Base-by-base conservation (phyloP, 1,284 basidiomycete genomes). In the Irpex sp. region DNA sequence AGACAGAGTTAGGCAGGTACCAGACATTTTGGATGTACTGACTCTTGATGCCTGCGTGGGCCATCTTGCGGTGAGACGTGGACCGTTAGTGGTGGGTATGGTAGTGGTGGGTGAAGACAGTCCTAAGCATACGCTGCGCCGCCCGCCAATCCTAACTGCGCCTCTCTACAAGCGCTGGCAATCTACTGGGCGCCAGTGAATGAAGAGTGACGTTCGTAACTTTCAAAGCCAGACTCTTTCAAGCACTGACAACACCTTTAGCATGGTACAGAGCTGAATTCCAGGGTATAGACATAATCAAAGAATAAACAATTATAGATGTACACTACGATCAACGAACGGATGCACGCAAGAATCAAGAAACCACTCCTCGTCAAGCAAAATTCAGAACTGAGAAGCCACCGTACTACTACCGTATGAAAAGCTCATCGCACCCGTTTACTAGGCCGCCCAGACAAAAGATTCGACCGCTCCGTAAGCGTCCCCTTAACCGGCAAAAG, bases 391-490 rank as follows among this genome's bases (percentile, higher is more conserved):
- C n/a, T n/a, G n/a, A n/a, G n/a, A n/a, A n/a, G n/a, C n/a, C n/a
- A n/a, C n/a, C n/a, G n/a, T n/a, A n/a, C n/a, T n/a, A n/a, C n/a
- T n/a, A n/a, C n/a, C n/a, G n/a, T n/a, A n/a, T n/a, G n/a, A n/a
- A n/a, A n/a, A n/a, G n/a, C n/a, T n/a, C 62, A 74, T 65, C 69
- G 66, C 11, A 66, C 63, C 11, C 69, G 65, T 31, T 70, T 63
- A 15, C 65, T 67, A n/a, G 70, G 65, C 57, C 64, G 67, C 64
- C 62, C 66, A 52, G 60, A 67, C 57, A 64, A 64, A 38, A 76
- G 65, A 66, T 78, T 78, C 19, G 76, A 70, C 44, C 75, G 71
- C 60, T 78, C 77, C 2, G 71, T 76, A 49, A 78, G 69, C 1
- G 75, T 75, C 11, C 75, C 76, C 11, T 65, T 62, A 15, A 36